Evolutionary conservation across 2,329 filamentous ascomycete genomes (phyloP).

Genomic region (Berkeleyomyces rouxiae): DNA sequence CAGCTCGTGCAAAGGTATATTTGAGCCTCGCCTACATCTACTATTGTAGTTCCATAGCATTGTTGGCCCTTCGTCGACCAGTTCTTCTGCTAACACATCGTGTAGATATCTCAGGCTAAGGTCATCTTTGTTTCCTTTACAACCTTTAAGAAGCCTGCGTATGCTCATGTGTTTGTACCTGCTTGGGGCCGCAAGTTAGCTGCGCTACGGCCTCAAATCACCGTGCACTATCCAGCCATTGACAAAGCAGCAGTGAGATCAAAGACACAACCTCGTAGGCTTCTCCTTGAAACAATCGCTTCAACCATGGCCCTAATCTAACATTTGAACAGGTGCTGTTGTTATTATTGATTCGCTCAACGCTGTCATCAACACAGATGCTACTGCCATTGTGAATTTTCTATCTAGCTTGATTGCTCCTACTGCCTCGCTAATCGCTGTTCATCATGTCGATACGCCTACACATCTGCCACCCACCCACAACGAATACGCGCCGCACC

Average conservation of each 20-base stretch:
- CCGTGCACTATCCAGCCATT: conserved; percentile 29
- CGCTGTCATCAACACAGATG: conserved; percentile 37
- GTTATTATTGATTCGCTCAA: conserved; percentile 71
- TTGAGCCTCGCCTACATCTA: not conserved
- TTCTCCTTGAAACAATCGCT: not conserved
- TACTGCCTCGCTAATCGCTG: conserved; percentile 52
- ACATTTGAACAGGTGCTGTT: conserved; percentile 39
- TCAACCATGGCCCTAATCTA: not conserved
- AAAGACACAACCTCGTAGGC: conserved; percentile 28
- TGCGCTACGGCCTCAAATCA: conserved; percentile 42
- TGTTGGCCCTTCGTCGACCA: not conserved
- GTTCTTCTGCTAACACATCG: not conserved
- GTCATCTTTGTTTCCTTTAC: conserved; percentile 66
- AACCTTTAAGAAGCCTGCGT: conserved; percentile 46
- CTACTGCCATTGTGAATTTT: conserved; percentile 46
- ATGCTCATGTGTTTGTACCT: conserved; percentile 51
- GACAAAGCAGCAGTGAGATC: conserved; percentile 24
- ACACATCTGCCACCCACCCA: conserved; percentile 27
- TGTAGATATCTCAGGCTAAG: conserved; percentile 40
- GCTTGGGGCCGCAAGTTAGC: conserved; percentile 42
- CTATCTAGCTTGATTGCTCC: conserved; percentile 54
- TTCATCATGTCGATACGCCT: conserved; percentile 72
- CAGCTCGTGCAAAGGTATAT: conserved; percentile 53
- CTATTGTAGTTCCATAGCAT: not conserved
- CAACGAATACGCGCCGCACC: conserved; percentile 46